Base-by-base conservation (phyloP, 1,139 yeast genomes). In the Nakaseomyces bracarensis region DNA sequence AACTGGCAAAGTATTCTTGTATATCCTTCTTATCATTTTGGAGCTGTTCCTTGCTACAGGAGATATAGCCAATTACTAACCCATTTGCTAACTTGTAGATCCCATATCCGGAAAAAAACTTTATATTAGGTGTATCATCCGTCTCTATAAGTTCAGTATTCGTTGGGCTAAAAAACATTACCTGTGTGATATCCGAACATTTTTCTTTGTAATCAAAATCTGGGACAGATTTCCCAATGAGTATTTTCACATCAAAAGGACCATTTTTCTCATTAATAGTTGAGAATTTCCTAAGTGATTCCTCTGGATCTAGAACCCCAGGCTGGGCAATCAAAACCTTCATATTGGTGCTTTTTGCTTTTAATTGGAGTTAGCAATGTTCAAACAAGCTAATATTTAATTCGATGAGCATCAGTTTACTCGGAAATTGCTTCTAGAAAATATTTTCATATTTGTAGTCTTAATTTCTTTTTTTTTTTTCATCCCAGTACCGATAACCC, bases 241-340 rank as follows among this genome's bases (percentile, higher is more conserved):
- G 54, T 6, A 80, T 37, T 1, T 74, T 71, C 4, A 72, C 67
- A 40, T 72, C 81, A 55, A 81, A 81, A 0, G 85, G 85, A 0
- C 86, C 86, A 40, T 76, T 77, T 50, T 75, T 79, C 16, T 57
- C 46, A 51, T 78, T 66, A 43, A 79, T 70, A 0, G 64, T 42
- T 51, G 74, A 74, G 3, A 78, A 69, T 45, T 77, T 77, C 10
- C 56, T 62, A 7, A 77, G 52, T 0, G 76, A 70, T 36, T 65
- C 65, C 1, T 66, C 67, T 4, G 75, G 45, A 23, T 65, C 61
- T 1, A 56, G 55, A 1, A 69, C 64, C 2, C 65, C 54, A 1
- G 82, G 77, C 54, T 77, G 71, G n/a, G 76, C 59, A 19, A 77
- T 71, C 40, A 77, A 62, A 22, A 53, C 34, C 42, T 51, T 51